Base-by-base conservation (phyloP, 306 rosid species). In the Luffa aegyptiaca region DNA sequence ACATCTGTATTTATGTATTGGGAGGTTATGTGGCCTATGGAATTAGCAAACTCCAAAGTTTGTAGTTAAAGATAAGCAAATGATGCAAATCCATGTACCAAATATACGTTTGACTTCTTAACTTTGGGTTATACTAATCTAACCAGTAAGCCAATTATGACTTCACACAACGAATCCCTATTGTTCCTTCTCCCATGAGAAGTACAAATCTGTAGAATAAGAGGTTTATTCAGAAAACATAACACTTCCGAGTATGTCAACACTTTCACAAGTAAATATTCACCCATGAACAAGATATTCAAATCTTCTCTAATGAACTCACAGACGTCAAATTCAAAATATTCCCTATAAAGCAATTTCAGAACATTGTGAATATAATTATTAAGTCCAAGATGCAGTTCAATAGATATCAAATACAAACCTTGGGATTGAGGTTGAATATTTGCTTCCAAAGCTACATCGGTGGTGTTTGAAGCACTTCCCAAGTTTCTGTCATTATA, bases 341-440 rank as follows among this genome's bases (percentile, higher is more conserved):
- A 77, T 39, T 77, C 41, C 26, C 21, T 1, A 55, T n/a, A 63
- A 14, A 44, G 18, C 8, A 73, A 73, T 16, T 18, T 52, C 79
- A 75, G 46, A 75, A 44, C 49, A 75, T 36, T 55, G 12, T 51
- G 39, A 61, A 46, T 48, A 33, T 10, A 78, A 48, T 33, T 44
- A 33, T 20, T 0, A 78, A 21, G 44, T 26, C 73, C 45, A 45
- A 31, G 6, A 16, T 45, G 12, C 44, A 78, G 21, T 44, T 42
- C 70, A 53, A 4, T 76, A 76, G 68, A 58, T 18, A 42, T 59
- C 11, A 16, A 77, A 42, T 44, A 57, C 71, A 88, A 36, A 75
- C 92, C 90, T 81, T 84, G 86, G 37, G 89, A 73, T 57, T 76
- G 93, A 52, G 68, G 73, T 71, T 81, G 92, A 78, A 51, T 81